Conservation (phyloP, 2,329 filamentous ascomycete species). For the Aspergillus neotritici region DNA sequence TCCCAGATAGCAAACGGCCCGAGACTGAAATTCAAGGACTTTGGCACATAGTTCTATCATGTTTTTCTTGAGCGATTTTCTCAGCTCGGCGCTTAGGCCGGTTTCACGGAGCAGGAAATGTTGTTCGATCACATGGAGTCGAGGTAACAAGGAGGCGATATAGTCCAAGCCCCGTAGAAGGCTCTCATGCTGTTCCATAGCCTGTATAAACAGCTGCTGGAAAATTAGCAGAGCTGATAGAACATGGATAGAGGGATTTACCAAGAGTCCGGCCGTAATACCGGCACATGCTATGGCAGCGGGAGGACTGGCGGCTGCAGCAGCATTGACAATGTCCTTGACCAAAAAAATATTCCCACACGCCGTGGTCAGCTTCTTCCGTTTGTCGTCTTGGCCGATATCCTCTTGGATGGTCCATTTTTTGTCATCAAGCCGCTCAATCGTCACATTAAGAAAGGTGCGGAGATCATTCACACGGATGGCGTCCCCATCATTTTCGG, state of each 20-base stretch:
- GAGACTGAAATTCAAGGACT: conserved; percentile 11
- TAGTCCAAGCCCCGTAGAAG: conserved; percentile 9
- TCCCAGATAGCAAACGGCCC: conserved; percentile 8
- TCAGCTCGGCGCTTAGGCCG: neutral
- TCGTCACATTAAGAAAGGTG: neutral
- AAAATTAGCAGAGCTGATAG: too few species aligned
- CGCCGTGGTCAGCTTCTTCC: neutral
- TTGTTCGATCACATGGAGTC: conserved; percentile 4
- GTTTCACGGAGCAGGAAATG: conserved; percentile 1
- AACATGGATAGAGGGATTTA: too few species aligned
- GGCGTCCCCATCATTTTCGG: too few species aligned
- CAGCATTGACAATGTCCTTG: conserved; percentile 7
- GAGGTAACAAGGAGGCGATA: conserved; percentile 4
- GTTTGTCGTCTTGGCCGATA: neutral
- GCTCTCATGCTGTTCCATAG: conserved; percentile 3
- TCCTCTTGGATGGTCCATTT: conserved; percentile 2
- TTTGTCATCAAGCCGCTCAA: neutral
- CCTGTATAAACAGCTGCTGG: conserved; percentile 10
- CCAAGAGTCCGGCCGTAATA: conserved; percentile 2
- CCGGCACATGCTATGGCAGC: conserved; percentile 9
- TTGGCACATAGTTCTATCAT: conserved; percentile 6
- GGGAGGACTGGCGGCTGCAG: conserved; percentile 6
- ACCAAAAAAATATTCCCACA: conserved; percentile 3
- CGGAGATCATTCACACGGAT: too few species aligned
- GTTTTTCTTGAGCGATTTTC: neutral